Base-by-base conservation (phyloP, 1,284 basidiomycete genomes). In the Austropuccinia psidii region DNA sequence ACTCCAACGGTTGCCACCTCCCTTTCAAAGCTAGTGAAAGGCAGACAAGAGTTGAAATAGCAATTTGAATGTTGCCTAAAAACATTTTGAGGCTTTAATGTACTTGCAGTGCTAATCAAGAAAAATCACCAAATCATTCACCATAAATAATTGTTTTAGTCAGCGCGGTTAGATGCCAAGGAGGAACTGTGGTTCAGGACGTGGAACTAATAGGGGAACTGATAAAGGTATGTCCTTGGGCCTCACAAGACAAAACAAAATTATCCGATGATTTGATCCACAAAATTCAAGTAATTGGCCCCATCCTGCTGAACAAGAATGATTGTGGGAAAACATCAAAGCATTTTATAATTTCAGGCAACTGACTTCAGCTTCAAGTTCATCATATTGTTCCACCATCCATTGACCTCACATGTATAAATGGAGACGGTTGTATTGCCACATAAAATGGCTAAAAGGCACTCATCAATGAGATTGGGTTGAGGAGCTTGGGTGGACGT, bases 1-100 rank as follows among this genome's bases (percentile, higher is more conserved):
- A 17, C 5, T 29, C 45, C 27, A 73, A 41, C 24, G 70, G 58
- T 39, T 64, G 11, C 17, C 27, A 31, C 15, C 31, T 27, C 8
- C 50, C 60, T n/a, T 55, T 35, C 49, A 73, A 45, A n/a, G 70
- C 70, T 9, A 57, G 37, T 24, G 66, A 43, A 58, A 69, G 66
- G 27, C 54, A 57, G 15, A 54, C 37, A 17, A 69, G 27, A 69
- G 33, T 41, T 4, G 54, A 41, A 41, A 55, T 43, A 29, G 54
- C 8, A 21, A 47, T 2, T 15, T 41, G 43, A 35, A 69, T 27
- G 35, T 29, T 58, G 6, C 49, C 64, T 67, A 41, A 5, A 21
- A 24, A n/a, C n/a, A n/a, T n/a, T n/a, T n/a, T n/a, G n/a, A n/a
- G n/a, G n/a, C n/a, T n/a, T n/a, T n/a, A n/a, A n/a, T n/a, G n/a